These are phyloP conservation scores for Aspergillus hortae DNA, from an alignment of 2,329 filamentous ascomycete genomes.

Conservation along the genomic window DNA sequence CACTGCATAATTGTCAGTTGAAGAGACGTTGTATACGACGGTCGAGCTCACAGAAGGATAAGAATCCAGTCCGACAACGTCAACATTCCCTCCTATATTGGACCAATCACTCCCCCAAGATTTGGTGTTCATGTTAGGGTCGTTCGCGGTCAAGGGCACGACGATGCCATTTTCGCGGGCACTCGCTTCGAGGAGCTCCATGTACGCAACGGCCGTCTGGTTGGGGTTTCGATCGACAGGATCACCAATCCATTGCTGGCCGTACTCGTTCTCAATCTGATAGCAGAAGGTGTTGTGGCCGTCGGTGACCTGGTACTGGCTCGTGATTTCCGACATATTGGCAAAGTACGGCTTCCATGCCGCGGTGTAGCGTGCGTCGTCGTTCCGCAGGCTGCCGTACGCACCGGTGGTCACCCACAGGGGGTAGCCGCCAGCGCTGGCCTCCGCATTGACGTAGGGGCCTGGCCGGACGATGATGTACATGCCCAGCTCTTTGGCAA, in stretches of 20 bases:
- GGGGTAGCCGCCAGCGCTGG: slow-evolving; percentile 60
- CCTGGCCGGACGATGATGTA: slow-evolving; percentile 57
- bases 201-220: slow-evolving; percentile 38
- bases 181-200: slow-evolving; percentile 50
- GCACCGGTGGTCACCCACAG: slow-evolving; percentile 59
- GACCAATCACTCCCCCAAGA: slow-evolving; percentile 62
- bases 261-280: slow-evolving; percentile 36
- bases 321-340: slow-evolving; percentile 27
- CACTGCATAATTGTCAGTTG: slow-evolving; percentile 48
- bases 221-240: slow-evolving; percentile 45
- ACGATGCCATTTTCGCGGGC: slow-evolving; percentile 57
- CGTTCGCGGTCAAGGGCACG: slow-evolving; percentile 57
- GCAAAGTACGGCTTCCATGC: slow-evolving; percentile 31
- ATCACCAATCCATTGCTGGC: slow-evolving; percentile 35
- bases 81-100: slow-evolving; percentile 47
- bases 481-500: slow-evolving; percentile 53
- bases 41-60: slow-evolving; percentile 49
- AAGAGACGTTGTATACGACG: slow-evolving; percentile 36
- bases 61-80: slow-evolving; percentile 27
- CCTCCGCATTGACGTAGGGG: slow-evolving; percentile 62
- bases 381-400: slow-evolving; percentile 32
- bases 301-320: slow-evolving; percentile 27
- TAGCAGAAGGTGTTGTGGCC: slow-evolving; percentile 26
- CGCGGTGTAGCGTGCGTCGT: slow-evolving; percentile 28
- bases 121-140: slow-evolving; percentile 56